Evolutionary conservation across 1,284 basidiomycete species (phyloP), one percentile per base, ranked within the genome.

Genomic region (Meira nashicola): DNA sequence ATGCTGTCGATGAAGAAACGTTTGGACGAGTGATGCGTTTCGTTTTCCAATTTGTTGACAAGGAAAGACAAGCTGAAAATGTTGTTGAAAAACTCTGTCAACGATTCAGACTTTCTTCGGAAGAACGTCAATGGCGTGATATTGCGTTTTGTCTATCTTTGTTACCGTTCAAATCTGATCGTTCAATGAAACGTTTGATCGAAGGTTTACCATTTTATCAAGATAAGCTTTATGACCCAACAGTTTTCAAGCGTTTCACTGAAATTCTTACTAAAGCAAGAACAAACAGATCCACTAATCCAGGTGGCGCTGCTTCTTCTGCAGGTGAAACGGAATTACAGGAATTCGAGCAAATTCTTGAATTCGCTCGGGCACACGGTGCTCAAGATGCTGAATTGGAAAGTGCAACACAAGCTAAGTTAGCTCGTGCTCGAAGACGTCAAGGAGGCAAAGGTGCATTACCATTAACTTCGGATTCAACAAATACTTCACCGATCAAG

Each of bases 31-130:
- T 91, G 12, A 90, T 98, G 86, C 85, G 85, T 66, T 96, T 92
- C 77, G 96, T 99, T 69, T 98, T 98, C 80, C 86, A 85, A 0
- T 98, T 94, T 76, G 92, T 98, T 70, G 93, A 98, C 79, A 98
- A 98, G 85, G 77, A 78, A 65, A 72, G 70, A 57, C 76, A 78
- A 56, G 76, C 76, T 1, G 76, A 78, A 54, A 78, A 77, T 39
- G 74, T 78, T 12, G 71, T 78, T 11, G 76, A 78, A 57, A 78
- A 78, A 68, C 67, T 78, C n/a, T 78, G 76, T 50, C 76, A 78
- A 58, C 62, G 92, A 8, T 97, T 97, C 87, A 84, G 90, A 15
- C 82, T 92, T 5, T 87, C 90, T 0, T 87, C 89, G 43, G 91
- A 94, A 25, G 85, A 90, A 28, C 83, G 94, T 23, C 94, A 97